Evolutionary conservation across 371 early-diverging fungal species (phyloP), one percentile per base, ranked within the genome.

Genomic region (Mucor circinelloides): DNA sequence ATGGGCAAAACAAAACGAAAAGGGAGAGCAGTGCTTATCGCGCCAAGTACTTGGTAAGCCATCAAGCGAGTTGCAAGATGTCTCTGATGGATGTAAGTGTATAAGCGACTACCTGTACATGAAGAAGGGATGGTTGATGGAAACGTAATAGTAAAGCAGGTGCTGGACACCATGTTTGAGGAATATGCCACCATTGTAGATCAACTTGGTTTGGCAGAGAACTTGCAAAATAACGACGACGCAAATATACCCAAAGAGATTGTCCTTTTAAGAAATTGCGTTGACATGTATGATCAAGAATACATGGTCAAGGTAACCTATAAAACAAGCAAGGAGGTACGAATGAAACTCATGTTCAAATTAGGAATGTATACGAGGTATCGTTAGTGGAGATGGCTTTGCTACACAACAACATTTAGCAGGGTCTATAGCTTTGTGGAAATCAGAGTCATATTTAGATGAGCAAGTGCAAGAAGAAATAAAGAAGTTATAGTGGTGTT

Each of bases 241-340:
- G 31, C n/a, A 9, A 21, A 65, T 60, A 57, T 66, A 30, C 74
- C 70, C n/a, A 44, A 60, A 44, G 55, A 70, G 38, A 13, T 74
- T 2, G 30, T 38, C 25, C 55, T 55, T 3, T 31, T 72, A 30
- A 61, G 63, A 34, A 52, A 63, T 30, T 70, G 73, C 58, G 12
- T 76, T 6, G 66, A 64, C 9, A 76, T 76, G 76, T 73, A 70
- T 46, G 72, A 74, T 12, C 68, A 77, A 66, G 77, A 72, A 30
- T 72, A 64, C 23, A 72, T 72, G 74, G 65, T 71, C 12, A 74
- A 77, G 63, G 72, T 74, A 60, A 32, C 17, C 0, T 42, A 28
- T 46, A 30, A 10, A 19, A 3, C 31, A 27, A 40, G 9, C 19
- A 54, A 13, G 3, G 9, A 46, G 5, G 15, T 10, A 21, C 3